Conservation (phyloP, 495 filamentous ascomycete species). For the Neurospora sp. region DNA sequence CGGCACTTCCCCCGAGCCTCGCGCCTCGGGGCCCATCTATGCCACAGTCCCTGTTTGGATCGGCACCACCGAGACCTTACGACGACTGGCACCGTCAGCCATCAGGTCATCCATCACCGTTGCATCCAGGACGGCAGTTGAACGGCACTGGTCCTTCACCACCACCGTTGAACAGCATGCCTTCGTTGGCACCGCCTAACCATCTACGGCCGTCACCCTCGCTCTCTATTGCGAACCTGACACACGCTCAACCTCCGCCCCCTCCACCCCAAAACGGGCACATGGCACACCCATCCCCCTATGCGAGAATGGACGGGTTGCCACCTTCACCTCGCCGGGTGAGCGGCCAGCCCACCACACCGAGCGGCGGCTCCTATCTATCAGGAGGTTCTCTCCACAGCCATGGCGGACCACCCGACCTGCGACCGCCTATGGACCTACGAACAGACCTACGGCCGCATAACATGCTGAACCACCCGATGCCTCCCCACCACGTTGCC, state of each 20-base stretch:
- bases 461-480: conserved; percentile 19
- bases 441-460: conserved; percentile 18
- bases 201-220: conserved; percentile 31
- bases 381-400: conserved; percentile 11
- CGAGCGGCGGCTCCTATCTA: conserved; percentile 15
- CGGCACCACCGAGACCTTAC: conserved; percentile 14
- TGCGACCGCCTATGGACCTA: background rate
- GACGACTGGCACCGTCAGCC: conserved; percentile 29
- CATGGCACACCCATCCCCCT: conserved; percentile 23
- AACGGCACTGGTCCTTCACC: conserved; percentile 31
- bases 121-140: conserved; percentile 26
- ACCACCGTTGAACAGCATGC: conserved; percentile 17
- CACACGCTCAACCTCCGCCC: conserved; percentile 26
- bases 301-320: conserved; percentile 24
- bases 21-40: conserved; percentile 20
- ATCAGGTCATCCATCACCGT: conserved; percentile 21
- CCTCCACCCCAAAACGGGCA: conserved; percentile 21
- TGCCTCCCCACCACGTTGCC: conserved; percentile 6
- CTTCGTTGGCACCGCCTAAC: conserved; percentile 32
- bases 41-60: conserved; percentile 17
- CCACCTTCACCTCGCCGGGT: conserved; percentile 29
- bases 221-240: conserved; percentile 10
- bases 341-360: conserved; percentile 19
- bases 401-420: conserved; percentile 13
- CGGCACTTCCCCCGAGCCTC: conserved; percentile 17